Evolutionary conservation across 257 asterid species (phyloP), one percentile per base, ranked within the genome.

Genomic region (Nicotiana obtusifolia): DNA sequence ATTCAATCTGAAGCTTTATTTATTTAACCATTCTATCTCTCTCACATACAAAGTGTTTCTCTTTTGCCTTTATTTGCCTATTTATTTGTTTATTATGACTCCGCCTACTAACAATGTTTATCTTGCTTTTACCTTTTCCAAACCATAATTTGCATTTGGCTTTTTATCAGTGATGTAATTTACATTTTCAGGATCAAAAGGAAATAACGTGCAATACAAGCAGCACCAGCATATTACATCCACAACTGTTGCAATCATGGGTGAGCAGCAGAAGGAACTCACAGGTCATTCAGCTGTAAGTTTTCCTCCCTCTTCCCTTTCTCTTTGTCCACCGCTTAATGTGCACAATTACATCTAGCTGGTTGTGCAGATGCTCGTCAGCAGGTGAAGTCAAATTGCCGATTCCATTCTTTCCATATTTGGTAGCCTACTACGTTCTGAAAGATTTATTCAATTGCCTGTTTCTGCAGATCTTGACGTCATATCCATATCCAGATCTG

Each of bases 231-330:
- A 73, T 81, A 64, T 61, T 71, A 80, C 82, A 53, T 24, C 89
- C 56, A 56, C 85, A 80, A 47, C 83, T 6, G 5, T 64, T 11
- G 71, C 82, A 5, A 49, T 78, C 71, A 68, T 68, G 22, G 83
- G 83, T 15, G 80, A 78, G 81, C 89, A 85, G 64, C 84, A 89
- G 64, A 91, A 89, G 93, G 94, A 93, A 84, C 91, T 89, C 80
- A 91, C 90, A 81, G 90, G 97, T 30, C 97, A 90, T 89, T 93
- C 97, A 71, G 87, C 92, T 86, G 97, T 91, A 86, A 88, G 94
- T 65, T 22, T 16, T 84, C 10, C 47, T 76, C 71, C 44, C 52
- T 22, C 77, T 80, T 65, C 60, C 41, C 64, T 37, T 68, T 65
- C 77, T 57, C 53, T 35, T 61, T 14, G 19, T 33, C 77, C 13